Percentiles rank a stretch among this genome's conserved stretches.
phyloP scores from a whole-genome alignment of 1,284 basidiomycete species.

The Trametes polyzona region DNA sequence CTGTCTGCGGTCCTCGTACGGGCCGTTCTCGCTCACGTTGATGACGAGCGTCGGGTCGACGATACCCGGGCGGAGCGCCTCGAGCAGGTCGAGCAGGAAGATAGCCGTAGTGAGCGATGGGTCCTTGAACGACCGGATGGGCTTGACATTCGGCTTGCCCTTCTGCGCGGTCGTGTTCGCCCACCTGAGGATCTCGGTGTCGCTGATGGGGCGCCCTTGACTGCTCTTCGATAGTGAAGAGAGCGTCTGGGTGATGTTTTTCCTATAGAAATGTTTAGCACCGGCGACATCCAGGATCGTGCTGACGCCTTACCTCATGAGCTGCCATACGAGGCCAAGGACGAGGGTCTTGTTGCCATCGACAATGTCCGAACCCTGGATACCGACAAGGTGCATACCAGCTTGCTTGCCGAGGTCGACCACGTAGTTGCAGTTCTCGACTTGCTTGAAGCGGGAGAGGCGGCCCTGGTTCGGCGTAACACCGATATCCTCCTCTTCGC shows the following conservation, averaged over 20 bases:
- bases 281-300: not conserved
- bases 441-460: constrained; percentile 93
- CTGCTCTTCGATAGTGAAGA: constrained; percentile 75
- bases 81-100: constrained; percentile 94
- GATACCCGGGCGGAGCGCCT: constrained; percentile 91
- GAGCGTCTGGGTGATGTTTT: constrained; percentile 94
- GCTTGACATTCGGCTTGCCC: constrained; percentile 64
- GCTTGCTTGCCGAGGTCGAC: constrained; percentile 93
- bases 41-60: constrained; percentile 90
- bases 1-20: constrained; percentile 89
- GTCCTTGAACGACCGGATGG: constrained; percentile 95
- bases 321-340: constrained; percentile 96
- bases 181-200: constrained; percentile 96
- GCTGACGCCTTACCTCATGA: constrained; percentile 79
- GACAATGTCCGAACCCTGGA: constrained; percentile 97
- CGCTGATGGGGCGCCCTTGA: constrained; percentile 81
- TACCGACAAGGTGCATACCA: constrained; percentile 95
- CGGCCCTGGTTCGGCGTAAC: constrained; percentile 81
- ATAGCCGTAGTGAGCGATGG: constrained; percentile 87
- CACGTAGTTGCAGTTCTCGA: constrained; percentile 98
- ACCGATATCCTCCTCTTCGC: constrained; percentile 76
- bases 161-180: constrained; percentile 89
- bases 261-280: constrained; percentile 39
- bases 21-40: constrained; percentile 63
- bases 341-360: constrained; percentile 92